These are phyloP conservation scores for Eucalyptus paniculata DNA, from an alignment of 345 rosid genomes.

Conservation along the genomic window DNA sequence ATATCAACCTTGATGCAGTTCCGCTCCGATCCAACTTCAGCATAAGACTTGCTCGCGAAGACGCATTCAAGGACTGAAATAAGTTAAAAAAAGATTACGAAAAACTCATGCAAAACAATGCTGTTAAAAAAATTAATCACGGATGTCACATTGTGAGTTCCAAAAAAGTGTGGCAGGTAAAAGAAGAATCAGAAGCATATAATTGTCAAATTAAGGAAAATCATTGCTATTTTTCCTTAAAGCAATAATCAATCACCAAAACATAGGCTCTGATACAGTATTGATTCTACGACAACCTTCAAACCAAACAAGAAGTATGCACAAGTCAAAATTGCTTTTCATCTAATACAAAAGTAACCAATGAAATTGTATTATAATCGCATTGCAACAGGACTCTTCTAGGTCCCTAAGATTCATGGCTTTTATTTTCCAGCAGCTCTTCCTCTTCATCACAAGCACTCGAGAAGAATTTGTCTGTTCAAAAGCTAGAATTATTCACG, in stretches of 20 bases:
- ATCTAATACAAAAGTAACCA: not conserved
- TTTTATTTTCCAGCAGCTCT: not conserved
- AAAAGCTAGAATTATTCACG: not conserved
- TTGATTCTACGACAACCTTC: not conserved
- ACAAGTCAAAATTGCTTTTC: not conserved
- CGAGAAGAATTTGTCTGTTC: not conserved
- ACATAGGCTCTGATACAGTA: not conserved
- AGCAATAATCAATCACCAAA: not conserved
- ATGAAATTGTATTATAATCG: not conserved
- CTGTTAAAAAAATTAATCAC: not conserved
- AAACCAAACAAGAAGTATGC: not conserved
- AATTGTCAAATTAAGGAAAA: not conserved
- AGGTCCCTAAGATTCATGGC: not conserved
- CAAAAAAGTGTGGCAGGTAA: not conserved
- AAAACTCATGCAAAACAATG: not conserved
- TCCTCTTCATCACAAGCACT: not conserved
- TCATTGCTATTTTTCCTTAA: not conserved
- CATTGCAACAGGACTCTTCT: not conserved
- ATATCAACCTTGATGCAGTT: constrained; percentile 55
- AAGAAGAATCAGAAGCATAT: not conserved
- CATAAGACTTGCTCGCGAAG: constrained; percentile 84
- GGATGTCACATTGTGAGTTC: not conserved
- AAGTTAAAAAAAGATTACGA: not conserved
- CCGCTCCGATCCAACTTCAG: constrained; percentile 91
- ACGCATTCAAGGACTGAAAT: constrained; percentile 78